These are phyloP conservation scores for Plasmodium inui DNA, from an alignment of 169 alveolate genomes.

Conservation along the genomic window DNA sequence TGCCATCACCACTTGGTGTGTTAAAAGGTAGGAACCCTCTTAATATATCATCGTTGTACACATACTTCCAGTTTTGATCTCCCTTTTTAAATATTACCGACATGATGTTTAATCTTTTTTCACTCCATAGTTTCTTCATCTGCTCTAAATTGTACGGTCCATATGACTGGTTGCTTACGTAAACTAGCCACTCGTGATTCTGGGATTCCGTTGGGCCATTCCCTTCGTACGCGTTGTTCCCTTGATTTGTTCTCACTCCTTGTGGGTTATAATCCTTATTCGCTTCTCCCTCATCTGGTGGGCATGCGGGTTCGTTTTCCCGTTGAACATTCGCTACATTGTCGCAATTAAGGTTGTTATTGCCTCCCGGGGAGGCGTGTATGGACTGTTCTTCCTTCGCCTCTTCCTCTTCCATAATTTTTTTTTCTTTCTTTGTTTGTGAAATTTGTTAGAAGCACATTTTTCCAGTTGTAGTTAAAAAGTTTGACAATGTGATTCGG, in stretches of 20 bases:
- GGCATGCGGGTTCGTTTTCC: background rate
- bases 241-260: background rate
- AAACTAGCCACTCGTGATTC: slow-evolving; percentile 44
- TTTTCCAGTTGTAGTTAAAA: background rate
- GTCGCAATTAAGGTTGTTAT: background rate
- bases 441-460: background rate
- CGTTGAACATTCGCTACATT: background rate
- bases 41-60: slow-evolving; percentile 58
- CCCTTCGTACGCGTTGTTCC: background rate
- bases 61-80: slow-evolving; percentile 70
- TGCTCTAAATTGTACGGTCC: slow-evolving; percentile 66
- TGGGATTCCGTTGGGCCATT: background rate
- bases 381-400: background rate
- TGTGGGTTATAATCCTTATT: background rate
- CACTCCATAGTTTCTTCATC: slow-evolving; percentile 49
- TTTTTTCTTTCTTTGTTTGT: background rate
- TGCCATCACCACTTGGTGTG: background rate
- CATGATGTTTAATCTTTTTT: slow-evolving; percentile 66
- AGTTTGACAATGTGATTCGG: background rate
- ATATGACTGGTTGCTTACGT: slow-evolving; percentile 43
- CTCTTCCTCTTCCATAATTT: background rate
- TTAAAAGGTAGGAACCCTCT: slow-evolving; percentile 16
- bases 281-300: background rate
- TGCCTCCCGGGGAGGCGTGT: background rate
- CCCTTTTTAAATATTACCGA: slow-evolving; percentile 65